Conservation (phyloP, 768 basidiomycete genomes). For the Hypsizygus marmoreus region DNA sequence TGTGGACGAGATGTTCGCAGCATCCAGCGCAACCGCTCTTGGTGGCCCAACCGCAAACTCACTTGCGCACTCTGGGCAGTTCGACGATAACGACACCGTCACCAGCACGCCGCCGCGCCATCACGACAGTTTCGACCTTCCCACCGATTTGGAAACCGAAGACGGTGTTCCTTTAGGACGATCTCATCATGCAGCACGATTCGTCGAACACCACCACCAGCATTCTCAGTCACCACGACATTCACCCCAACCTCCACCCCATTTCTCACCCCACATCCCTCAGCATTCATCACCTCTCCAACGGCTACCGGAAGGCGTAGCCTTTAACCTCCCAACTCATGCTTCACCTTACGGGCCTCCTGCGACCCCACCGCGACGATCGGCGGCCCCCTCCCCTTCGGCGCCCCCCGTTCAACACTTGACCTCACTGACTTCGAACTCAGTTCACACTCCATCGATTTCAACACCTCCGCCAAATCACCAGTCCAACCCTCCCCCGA, state of each 20-base stretch:
- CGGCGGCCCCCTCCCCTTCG: conserved; percentile 28
- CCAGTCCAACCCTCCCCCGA: background rate
- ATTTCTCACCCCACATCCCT: conserved; percentile 28
- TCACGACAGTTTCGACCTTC: conserved; percentile 33
- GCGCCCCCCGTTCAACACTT: background rate
- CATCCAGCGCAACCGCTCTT: conserved; percentile 31
- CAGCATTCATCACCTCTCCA: conserved; percentile 13
- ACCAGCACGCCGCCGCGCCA: conserved; percentile 47
- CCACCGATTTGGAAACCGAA: conserved; percentile 62
- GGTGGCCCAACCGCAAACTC: conserved; percentile 12
- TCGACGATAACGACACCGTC: background rate
- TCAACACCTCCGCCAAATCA: background rate
- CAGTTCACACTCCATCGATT: background rate
- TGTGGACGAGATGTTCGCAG: conserved; percentile 68
- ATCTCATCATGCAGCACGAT: conserved; percentile 60
- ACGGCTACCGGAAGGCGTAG: conserved; percentile 25
- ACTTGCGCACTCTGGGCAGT: background rate
- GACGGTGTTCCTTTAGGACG: conserved; percentile 66
- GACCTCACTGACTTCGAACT: background rate
- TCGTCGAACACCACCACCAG: conserved; percentile 44
- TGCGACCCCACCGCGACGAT: conserved; percentile 37
- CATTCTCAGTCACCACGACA: conserved; percentile 32
- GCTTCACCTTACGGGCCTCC: conserved; percentile 35
- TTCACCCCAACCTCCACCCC: conserved; percentile 31
- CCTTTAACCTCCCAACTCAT: conserved; percentile 30